These are phyloP conservation scores for Sambucus nigra DNA, from an alignment of 129 eudicot genomes.

Conservation along the genomic window DNA sequence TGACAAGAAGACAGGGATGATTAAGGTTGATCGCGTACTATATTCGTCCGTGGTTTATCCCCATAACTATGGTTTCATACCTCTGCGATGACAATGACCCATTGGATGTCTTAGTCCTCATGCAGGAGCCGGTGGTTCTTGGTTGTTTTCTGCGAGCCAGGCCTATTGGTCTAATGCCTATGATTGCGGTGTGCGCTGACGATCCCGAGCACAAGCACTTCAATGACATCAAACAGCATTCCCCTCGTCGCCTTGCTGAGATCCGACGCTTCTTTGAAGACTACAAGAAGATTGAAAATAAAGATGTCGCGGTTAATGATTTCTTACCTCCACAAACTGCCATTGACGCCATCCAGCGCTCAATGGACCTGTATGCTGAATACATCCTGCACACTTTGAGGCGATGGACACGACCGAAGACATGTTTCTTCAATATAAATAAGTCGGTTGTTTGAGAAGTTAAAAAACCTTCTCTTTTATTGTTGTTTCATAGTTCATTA, in stretches of 20 bases:
- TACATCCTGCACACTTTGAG: conserved; percentile 49
- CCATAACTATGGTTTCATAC: conserved; percentile 75
- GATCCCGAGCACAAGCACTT: conserved; percentile 80
- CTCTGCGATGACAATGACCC: conserved; percentile 95
- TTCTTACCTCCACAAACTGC: conserved; percentile 51
- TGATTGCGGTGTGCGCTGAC: conserved; percentile 99
- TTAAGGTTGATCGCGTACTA: conserved; percentile 86
- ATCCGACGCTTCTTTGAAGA: conserved; percentile 98
- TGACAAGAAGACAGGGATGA: conserved; percentile 69
- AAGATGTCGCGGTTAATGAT: conserved; percentile 69
- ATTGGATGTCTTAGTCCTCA: conserved; percentile 79
- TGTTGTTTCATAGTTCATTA: too few species aligned
- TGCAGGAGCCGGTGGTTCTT: conserved; percentile 98
- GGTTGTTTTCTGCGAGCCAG: conserved; percentile 91
- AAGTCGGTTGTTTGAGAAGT: background rate
- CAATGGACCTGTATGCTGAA: conserved; percentile 65
- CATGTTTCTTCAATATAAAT: background rate
- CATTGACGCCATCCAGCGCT: conserved; percentile 48
- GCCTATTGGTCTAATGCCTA: conserved; percentile 96
- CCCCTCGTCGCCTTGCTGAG: conserved; percentile 96
- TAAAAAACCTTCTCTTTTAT: too few species aligned
- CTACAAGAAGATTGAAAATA: conserved; percentile 45
- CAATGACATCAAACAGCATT: conserved; percentile 73
- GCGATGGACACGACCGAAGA: conserved; percentile 10
- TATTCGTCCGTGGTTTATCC: conserved; percentile 95